phyloP scores from a whole-genome alignment of 495 filamentous ascomycete species.

The Parathielavia hyrcaniae region DNA sequence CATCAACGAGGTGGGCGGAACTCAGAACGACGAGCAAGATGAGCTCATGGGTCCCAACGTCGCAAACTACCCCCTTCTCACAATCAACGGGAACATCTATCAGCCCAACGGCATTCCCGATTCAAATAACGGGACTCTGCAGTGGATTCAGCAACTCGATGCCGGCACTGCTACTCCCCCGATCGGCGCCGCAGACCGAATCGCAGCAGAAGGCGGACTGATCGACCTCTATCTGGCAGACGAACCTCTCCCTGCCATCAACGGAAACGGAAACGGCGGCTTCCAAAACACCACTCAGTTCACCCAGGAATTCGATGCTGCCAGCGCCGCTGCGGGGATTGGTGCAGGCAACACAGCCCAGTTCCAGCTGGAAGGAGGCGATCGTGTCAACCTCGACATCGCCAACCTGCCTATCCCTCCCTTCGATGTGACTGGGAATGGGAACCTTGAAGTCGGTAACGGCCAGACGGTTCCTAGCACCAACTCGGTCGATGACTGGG shows the following conservation, averaged over 20 bases:
- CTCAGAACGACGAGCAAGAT: background rate
- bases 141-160: background rate
- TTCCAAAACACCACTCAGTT: background rate
- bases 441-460: background rate
- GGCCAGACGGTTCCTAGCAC: background rate
- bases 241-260: background rate
- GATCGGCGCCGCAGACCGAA: background rate
- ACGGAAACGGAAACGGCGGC: constrained; percentile 2
- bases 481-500: background rate
- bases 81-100: background rate
- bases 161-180: background rate
- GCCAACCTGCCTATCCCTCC: too few species aligned
- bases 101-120: background rate
- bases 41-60: background rate
- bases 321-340: too few species aligned
- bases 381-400: background rate
- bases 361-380: background rate
- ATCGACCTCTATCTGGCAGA: background rate
- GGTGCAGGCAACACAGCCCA: background rate
- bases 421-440: background rate
- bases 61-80: background rate
- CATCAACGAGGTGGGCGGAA: background rate
- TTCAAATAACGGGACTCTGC: too few species aligned
- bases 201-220: background rate
- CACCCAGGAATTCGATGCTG: background rate